Evolutionary conservation across 2,329 filamentous ascomycete species (phyloP).

Genomic region (Samsoniella hepiali): DNA sequence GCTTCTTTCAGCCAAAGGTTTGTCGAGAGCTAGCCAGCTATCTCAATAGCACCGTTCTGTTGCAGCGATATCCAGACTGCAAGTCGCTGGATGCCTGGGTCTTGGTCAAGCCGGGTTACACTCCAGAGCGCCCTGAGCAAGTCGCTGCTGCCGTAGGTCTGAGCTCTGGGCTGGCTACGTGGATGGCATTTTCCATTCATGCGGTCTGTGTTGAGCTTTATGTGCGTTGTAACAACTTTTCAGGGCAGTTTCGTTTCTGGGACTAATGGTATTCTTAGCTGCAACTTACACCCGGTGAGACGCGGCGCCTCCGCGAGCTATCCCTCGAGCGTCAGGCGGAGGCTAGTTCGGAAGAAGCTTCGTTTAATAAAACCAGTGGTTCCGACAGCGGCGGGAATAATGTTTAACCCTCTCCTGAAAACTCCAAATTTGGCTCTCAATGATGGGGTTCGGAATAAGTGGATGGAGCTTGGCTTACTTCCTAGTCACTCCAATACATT

Average conservation of each 20-base stretch:
- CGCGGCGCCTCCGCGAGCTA: conserved; percentile 49
- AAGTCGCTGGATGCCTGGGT: conserved; percentile 33
- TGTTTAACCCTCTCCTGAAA: too few relatives aligned
- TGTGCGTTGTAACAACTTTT: conserved; percentile 29
- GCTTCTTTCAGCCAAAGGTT: conserved; percentile 29
- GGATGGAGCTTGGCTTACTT: too few relatives aligned
- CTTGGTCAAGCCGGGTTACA: conserved; percentile 33
- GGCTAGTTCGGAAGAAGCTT: conserved; percentile 34
- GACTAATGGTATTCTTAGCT: conserved; percentile 34
- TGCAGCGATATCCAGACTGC: conserved; percentile 42
- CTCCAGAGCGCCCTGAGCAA: conserved; percentile 24
- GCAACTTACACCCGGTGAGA: conserved; percentile 50
- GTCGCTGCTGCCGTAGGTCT: conserved; percentile 42
- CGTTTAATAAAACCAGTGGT: background rate
- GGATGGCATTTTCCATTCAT: conserved; percentile 51
- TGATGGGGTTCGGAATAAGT: too few relatives aligned
- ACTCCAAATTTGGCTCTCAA: too few relatives aligned
- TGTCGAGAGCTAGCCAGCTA: conserved; percentile 47
- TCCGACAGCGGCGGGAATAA: background rate
- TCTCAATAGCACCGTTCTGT: conserved; percentile 26
- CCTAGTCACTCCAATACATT: too few relatives aligned
- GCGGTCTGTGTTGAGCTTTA: conserved; percentile 46
- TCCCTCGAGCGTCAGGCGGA: conserved; percentile 55
- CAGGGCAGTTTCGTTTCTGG: too few relatives aligned
- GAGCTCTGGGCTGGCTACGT: conserved; percentile 49